Evolutionary conservation across 768 basidiomycete species (phyloP).

Genomic region (Tricholoma terreum): DNA sequence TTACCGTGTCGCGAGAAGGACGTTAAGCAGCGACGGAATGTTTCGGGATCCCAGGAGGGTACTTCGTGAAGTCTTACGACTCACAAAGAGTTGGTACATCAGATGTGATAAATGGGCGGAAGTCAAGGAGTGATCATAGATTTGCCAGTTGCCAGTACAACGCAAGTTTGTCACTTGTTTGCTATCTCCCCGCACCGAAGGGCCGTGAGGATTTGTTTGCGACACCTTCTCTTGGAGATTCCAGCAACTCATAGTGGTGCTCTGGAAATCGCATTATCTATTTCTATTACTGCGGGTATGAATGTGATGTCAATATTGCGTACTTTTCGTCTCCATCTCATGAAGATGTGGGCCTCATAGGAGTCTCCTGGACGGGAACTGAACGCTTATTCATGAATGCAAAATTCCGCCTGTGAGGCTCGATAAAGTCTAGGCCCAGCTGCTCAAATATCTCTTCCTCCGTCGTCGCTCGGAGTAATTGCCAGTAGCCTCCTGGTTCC

Average conservation of each 20-base stretch:
- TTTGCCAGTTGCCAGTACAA: too few relatives aligned
- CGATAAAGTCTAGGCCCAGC: slow-evolving; percentile 41
- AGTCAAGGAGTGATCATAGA: too few relatives aligned
- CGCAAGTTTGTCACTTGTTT: too few relatives aligned
- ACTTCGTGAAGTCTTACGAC: too few relatives aligned
- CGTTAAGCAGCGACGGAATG: too few relatives aligned
- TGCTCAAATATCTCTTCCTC: slow-evolving; percentile 45
- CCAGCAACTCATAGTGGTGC: not conserved
- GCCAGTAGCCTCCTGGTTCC: slow-evolving; percentile 39
- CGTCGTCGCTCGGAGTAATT: slow-evolving; percentile 38
- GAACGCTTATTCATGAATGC: not conserved
- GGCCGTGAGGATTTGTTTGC: too few relatives aligned
- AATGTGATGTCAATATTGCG: not conserved
- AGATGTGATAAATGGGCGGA: too few relatives aligned
- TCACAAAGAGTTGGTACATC: too few relatives aligned
- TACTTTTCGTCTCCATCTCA: not conserved
- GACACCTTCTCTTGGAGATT: not conserved
- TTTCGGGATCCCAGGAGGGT: too few relatives aligned
- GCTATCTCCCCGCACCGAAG: too few relatives aligned
- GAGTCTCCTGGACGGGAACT: not conserved
- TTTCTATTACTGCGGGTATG: not conserved
- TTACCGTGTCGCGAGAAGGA: too few relatives aligned
- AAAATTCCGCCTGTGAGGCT: slow-evolving; percentile 39
- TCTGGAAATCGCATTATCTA: not conserved
- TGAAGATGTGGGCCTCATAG: not conserved